Conservation (phyloP, 306 rosid species). For the Geum urbanum region DNA sequence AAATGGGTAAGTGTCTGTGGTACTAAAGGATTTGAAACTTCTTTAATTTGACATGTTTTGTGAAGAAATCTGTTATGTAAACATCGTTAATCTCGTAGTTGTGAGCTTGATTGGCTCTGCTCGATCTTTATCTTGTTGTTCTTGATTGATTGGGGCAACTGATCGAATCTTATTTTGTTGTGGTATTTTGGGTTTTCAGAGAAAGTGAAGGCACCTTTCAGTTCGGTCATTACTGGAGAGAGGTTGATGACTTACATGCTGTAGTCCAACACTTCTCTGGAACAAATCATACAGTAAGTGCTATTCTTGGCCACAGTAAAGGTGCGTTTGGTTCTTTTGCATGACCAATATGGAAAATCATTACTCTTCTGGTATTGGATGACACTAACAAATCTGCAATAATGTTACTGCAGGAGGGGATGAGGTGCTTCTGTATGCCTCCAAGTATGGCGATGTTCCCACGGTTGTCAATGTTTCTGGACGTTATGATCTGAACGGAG, state of each 20-base stretch:
- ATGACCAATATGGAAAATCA: not conserved
- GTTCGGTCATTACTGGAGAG: not conserved
- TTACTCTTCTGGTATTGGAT: not conserved
- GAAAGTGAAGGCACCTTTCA: slow-evolving; percentile 2
- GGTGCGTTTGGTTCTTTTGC: slow-evolving; percentile 16
- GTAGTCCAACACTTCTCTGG: not conserved
- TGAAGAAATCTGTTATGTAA: not conserved
- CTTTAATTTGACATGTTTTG: not conserved
- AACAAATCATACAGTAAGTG: not conserved
- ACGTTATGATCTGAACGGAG: slow-evolving; percentile 1
- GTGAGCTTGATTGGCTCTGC: not conserved
- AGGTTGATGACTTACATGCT: not conserved
- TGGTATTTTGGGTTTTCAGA: not conserved
- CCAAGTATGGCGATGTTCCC: not conserved
- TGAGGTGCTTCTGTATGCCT: slow-evolving; percentile 1
- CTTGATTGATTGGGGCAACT: too few relatives aligned
- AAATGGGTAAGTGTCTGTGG: slow-evolving; percentile 54
- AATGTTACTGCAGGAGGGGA: not conserved
- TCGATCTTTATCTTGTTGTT: not conserved
- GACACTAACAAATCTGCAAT: not conserved
- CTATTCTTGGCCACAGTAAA: slow-evolving; percentile 5
- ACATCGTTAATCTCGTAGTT: not conserved
- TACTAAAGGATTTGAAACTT: not conserved
- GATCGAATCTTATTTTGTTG: not conserved
- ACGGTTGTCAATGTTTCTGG: slow-evolving; percentile 8